Evolutionary conservation across 1,284 basidiomycete genomes (phyloP).

Genomic region (Fomitiporia mediterranea): DNA sequence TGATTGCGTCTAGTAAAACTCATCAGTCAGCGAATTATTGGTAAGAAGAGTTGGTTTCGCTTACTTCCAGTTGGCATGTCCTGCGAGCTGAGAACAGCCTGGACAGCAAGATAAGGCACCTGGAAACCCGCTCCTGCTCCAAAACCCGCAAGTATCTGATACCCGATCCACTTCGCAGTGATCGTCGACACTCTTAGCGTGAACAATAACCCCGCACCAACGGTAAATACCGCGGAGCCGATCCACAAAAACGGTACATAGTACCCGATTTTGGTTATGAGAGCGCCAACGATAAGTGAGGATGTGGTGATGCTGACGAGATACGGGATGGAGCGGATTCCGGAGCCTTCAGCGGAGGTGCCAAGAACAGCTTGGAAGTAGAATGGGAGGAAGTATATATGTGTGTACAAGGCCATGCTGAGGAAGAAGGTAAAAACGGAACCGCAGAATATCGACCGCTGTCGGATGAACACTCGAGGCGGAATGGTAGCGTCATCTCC

Average conservation of each 20-base stretch:
- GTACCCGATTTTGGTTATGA: constrained; percentile 32
- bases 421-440: constrained; percentile 34
- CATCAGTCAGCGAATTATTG: neutral
- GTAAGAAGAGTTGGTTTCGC: neutral
- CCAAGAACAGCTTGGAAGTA: constrained; percentile 40
- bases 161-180: constrained; percentile 35
- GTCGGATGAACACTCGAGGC: constrained; percentile 23
- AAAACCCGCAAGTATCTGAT: constrained; percentile 31
- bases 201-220: constrained; percentile 40
- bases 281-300: constrained; percentile 35
- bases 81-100: constrained; percentile 17
- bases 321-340: constrained; percentile 59
- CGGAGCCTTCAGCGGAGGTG: constrained; percentile 47
- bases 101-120: constrained; percentile 20
- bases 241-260: constrained; percentile 37
- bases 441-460: constrained; percentile 32
- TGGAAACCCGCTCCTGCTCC: constrained; percentile 20
- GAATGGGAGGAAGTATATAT: constrained; percentile 33
- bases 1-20: constrained; percentile 18
- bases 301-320: constrained; percentile 48
- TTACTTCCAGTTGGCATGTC: constrained; percentile 20
- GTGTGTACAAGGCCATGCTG: constrained; percentile 35
- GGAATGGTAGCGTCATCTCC: constrained; percentile 30
- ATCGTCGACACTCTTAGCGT: constrained; percentile 32
- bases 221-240: constrained; percentile 31